Evolutionary conservation across 805 yeast genomes (phyloP).

Genomic region (Zygosaccharomyces gambellarensis): DNA sequence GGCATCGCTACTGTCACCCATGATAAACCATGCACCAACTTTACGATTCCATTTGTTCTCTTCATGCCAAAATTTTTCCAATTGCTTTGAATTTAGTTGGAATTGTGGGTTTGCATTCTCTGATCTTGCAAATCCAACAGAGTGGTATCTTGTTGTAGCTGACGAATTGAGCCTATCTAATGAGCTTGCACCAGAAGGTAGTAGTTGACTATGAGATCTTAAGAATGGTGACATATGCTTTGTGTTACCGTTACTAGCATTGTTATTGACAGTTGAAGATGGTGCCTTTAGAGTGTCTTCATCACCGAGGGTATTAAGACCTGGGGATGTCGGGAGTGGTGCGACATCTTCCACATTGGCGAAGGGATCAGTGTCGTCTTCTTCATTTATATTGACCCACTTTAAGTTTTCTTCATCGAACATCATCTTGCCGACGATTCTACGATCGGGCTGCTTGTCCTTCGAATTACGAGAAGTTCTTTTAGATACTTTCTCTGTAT

Average conservation of each 20-base stretch:
- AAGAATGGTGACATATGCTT: constrained; percentile 19
- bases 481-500: neutral
- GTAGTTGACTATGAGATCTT: constrained; percentile 25
- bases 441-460: constrained; percentile 13
- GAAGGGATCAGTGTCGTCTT: constrained; percentile 31
- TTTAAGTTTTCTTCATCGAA: constrained; percentile 33
- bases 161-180: constrained; percentile 16
- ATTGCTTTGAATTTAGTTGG: constrained; percentile 18
- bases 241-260: constrained; percentile 1
- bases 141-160: constrained; percentile 24
- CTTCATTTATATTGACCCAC: constrained; percentile 31
- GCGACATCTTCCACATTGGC: constrained; percentile 25
- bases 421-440: constrained; percentile 33
- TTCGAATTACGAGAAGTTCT: neutral
- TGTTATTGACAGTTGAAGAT: neutral
- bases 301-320: neutral
- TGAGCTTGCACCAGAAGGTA: constrained; percentile 10
- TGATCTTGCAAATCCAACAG: constrained; percentile 13
- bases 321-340: constrained; percentile 4
- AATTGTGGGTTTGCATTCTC: constrained; percentile 12
- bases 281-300: constrained; percentile 5
- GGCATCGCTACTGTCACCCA: constrained; percentile 13
- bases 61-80: constrained; percentile 32
- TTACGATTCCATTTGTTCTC: constrained; percentile 33
- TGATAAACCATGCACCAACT: constrained; percentile 31